Conservation (phyloP, 2,329 filamentous ascomycete species). For the Cladosporium halotolerans region DNA sequence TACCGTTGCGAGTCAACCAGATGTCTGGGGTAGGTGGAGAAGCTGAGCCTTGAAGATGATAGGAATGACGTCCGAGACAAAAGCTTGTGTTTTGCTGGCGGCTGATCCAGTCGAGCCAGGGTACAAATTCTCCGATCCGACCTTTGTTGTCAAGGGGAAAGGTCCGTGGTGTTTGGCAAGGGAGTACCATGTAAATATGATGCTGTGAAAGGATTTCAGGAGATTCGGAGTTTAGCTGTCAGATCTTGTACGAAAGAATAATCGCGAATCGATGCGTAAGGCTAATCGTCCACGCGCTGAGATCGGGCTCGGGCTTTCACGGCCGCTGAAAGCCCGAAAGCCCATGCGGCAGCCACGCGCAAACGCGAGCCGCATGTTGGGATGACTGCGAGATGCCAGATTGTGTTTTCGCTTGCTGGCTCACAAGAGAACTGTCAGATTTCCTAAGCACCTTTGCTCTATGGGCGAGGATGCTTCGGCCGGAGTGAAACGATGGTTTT, state of each 20-base stretch:
- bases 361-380: background rate
- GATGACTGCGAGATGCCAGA: no score
- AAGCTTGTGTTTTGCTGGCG: conserved; percentile 9
- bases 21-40: conserved; percentile 4
- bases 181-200: no score
- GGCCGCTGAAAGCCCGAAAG: conserved; percentile 1
- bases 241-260: no score
- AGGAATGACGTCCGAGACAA: conserved; percentile 7
- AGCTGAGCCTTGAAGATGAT: background rate
- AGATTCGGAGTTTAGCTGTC: no score
- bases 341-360: background rate
- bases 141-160: background rate
- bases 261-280: no score
- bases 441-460: no score
- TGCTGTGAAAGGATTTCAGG: no score
- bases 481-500: no score
- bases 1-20: background rate
- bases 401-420: no score
- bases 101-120: background rate
- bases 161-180: no score
- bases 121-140: background rate
- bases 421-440: no score
- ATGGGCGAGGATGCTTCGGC: no score
- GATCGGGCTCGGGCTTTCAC: conserved; percentile 4
- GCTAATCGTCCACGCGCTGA: background rate